Evolutionary conservation across 441 rosid species (phyloP).

Genomic region (Metrosideros polymorpha): DNA sequence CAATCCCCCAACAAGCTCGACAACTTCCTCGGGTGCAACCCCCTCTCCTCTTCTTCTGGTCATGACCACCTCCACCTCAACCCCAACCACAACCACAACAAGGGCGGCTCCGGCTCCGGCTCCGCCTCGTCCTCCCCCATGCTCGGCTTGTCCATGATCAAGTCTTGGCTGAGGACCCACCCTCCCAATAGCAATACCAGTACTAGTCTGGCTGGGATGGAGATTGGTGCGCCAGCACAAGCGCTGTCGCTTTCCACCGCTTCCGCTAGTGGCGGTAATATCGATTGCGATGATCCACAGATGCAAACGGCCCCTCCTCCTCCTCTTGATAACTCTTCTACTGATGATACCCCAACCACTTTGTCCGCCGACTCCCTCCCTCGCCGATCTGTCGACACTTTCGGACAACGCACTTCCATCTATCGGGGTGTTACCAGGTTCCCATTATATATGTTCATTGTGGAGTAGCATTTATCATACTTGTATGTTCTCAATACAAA

Average conservation of each 20-base stretch:
- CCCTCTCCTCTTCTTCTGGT: constrained; percentile 12
- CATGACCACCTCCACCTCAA: constrained; percentile 17
- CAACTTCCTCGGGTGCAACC: constrained; percentile 63
- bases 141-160: constrained; percentile 74
- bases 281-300: neutral
- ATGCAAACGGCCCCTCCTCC: constrained; percentile 45
- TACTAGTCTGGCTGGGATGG: constrained; percentile 17
- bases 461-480: neutral
- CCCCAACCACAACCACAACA: neutral
- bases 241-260: neutral
- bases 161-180: constrained; percentile 68
- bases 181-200: neutral
- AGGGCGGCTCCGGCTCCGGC: constrained; percentile 12
- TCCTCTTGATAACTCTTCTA: neutral
- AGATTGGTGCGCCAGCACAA: constrained; percentile 11
- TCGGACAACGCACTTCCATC: constrained; percentile 5
- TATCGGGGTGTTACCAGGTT: constrained; percentile 9
- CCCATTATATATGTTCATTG: neutral
- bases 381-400: neutral
- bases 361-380: neutral
- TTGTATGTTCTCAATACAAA: neutral
- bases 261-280: constrained; percentile 6
- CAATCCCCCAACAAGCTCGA: constrained; percentile 51
- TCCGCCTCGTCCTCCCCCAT: neutral
- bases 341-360: neutral